These are phyloP conservation scores for Talaromyces sp. DNA, from an alignment of 2,329 filamentous ascomycete genomes.

Conservation along the genomic window DNA sequence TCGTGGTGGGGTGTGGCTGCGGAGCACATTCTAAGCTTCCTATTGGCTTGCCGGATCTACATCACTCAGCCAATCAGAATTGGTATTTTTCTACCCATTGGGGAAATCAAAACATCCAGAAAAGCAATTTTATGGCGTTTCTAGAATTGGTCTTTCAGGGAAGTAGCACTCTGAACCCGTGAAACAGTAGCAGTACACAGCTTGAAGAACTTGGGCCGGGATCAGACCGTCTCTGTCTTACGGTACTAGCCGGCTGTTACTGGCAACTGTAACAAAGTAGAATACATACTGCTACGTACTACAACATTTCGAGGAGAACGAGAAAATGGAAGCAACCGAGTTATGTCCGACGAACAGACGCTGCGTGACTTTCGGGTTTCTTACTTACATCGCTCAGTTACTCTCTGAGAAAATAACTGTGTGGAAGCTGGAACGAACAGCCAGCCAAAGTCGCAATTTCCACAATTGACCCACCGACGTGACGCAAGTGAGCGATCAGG, in stretches of 20 bases:
- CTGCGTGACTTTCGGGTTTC: not conserved
- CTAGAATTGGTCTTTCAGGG: not conserved
- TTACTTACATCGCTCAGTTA: not conserved
- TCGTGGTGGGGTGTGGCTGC: constrained; percentile 8
- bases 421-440: not conserved
- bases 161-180: not conserved
- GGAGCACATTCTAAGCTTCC: constrained; percentile 3
- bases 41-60: not conserved
- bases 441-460: constrained; percentile 10
- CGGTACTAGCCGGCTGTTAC: not conserved
- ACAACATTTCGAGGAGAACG: no score
- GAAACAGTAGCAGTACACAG: not conserved
- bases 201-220: not conserved
- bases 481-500: constrained; percentile 13
- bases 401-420: not conserved
- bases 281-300: not conserved
- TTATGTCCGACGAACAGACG: not conserved
- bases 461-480: constrained; percentile 14
- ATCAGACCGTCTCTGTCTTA: not conserved
- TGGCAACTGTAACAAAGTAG: not conserved
- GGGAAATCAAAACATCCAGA: not conserved
- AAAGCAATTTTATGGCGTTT: not conserved
- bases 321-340: not conserved
- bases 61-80: constrained; percentile 3
- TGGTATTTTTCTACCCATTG: not conserved